Evolutionary conservation across 352 stramenopile species (phyloP).

Genomic region (Pythium folliculosum): DNA sequence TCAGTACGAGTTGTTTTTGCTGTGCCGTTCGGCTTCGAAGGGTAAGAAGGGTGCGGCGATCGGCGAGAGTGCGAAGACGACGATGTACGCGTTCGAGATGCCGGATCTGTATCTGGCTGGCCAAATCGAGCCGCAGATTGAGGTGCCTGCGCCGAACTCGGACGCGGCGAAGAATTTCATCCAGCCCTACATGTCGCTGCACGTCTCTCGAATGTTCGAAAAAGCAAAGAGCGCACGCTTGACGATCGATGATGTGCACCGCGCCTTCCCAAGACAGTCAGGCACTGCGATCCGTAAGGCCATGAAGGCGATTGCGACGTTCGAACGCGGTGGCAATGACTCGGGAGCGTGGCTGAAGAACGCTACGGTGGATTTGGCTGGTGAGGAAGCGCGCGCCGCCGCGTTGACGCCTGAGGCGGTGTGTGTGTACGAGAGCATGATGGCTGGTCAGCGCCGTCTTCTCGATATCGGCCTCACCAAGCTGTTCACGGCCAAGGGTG

Average conservation of each 20-base stretch:
- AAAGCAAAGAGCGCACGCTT: constrained; percentile 70
- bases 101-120: constrained; percentile 40
- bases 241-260: constrained; percentile 84
- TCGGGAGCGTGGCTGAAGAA: constrained; percentile 88
- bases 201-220: constrained; percentile 84
- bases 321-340: constrained; percentile 67
- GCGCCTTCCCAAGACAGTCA: constrained; percentile 81
- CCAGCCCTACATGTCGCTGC: constrained; percentile 85
- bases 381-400: constrained; percentile 74
- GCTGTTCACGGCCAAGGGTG: constrained; percentile 69
- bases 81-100: constrained; percentile 68
- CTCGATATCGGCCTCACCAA: constrained; percentile 83
- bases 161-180: constrained; percentile 51
- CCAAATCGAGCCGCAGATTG: constrained; percentile 56
- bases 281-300: constrained; percentile 7
- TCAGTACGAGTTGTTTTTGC: constrained; percentile 65
- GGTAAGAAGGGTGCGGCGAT: constrained; percentile 55
- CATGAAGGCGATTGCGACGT: constrained; percentile 33
- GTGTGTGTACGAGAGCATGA: constrained; percentile 88
- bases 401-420: constrained; percentile 79
- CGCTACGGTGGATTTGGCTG: constrained; percentile 54
- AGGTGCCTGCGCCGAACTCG: constrained; percentile 76
- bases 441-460: constrained; percentile 77
- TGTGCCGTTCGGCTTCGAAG: constrained; percentile 75
- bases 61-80: constrained; percentile 51